phyloP scores from a whole-genome alignment of 2,329 filamentous ascomycete genomes.

The Ascocoryne sarcoides region DNA sequence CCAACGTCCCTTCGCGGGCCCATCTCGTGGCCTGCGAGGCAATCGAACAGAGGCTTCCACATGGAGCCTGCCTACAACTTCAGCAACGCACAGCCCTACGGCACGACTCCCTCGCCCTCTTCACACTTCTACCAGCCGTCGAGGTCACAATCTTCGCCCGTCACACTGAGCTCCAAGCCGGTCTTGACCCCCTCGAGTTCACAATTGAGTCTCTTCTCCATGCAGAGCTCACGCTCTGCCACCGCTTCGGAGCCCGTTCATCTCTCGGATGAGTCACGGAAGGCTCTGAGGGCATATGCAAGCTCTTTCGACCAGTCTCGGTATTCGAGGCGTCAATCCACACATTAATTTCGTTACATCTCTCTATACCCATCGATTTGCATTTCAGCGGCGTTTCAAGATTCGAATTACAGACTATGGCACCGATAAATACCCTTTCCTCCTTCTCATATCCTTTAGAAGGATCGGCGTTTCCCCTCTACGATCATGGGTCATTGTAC shows the following conservation, averaged over 20 bases:
- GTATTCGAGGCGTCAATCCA: conserved; percentile 27
- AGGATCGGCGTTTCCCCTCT: not conserved
- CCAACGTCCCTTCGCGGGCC: conserved; percentile 40
- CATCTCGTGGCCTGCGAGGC: conserved; percentile 43
- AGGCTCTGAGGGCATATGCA: conserved; percentile 77
- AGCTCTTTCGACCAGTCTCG: conserved; percentile 71
- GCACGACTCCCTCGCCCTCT: conserved; percentile 36
- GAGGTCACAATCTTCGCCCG: conserved; percentile 37
- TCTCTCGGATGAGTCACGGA: conserved; percentile 67
- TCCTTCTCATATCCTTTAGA: not conserved
- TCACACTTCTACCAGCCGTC: conserved; percentile 38
- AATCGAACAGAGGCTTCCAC: conserved; percentile 46
- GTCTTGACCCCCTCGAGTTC: conserved; percentile 65
- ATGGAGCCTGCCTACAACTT: conserved; percentile 72
- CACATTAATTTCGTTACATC: conserved; percentile 14
- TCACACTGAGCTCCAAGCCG: conserved; percentile 32
- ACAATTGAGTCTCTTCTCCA: conserved; percentile 74
- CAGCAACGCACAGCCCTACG: conserved; percentile 50
- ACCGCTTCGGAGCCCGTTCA: conserved; percentile 42
- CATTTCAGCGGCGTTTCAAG: conserved; percentile 20
- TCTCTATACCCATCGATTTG: conserved; percentile 9
- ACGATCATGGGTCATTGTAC: not conserved
- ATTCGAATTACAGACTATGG: not conserved
- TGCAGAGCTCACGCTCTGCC: conserved; percentile 53
- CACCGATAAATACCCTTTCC: not conserved